Evolutionary conservation across 2,329 filamentous ascomycete genomes (phyloP), one percentile per base, ranked within the genome.

Genomic region (Aphanocladium album): DNA sequence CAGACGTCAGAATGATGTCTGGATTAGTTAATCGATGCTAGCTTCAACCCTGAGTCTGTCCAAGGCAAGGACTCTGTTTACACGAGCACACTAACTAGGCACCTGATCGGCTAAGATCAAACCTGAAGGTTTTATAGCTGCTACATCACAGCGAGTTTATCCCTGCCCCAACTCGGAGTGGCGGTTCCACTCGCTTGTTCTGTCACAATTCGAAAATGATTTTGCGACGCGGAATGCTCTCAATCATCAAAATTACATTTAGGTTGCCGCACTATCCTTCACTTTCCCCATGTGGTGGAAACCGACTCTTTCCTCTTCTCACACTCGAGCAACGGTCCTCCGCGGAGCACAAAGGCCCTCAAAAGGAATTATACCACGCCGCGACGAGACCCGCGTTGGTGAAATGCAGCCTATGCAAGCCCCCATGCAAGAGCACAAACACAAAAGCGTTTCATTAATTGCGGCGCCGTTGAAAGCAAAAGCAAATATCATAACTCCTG

Each of bases 401-500:
- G 39, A 17, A 45, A 5, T 14, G 19, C n/a, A 46, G 53, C 16
- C 43, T 21, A 14, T 43, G 37, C 21, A 23, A 46, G 27, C 41
- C 37, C 14, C n/a, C 12, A 33, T 35, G 37, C n/a, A 39, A 51
- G 35, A 41, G 27, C 21, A 25, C 21, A 41, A 9, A 4, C 2
- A n/a, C 3, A 27, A 2, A 14, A 9, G 5, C 30, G 50, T 53
- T 41, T 53, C 50, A 53, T 25, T n/a, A 19, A 17, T 45, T 45
- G 52, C 39, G 6, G 41, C 19, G 43, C 27, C 54, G 54, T 57
- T 57, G n/a, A 41, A 47, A 35, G 19, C 27, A 57, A 57, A 57
- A 58, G 56, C 46, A 58, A 41, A 33, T 43, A 30, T 33, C 35
- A 11, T 41, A 16, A 41, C 33, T 19, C 35, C 17, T 23, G 12